Percentiles rank a stretch among this genome's conserved stretches.
phyloP scores from a whole-genome alignment of 352 stramenopile genomes.

The Stramenopiles sp. region DNA sequence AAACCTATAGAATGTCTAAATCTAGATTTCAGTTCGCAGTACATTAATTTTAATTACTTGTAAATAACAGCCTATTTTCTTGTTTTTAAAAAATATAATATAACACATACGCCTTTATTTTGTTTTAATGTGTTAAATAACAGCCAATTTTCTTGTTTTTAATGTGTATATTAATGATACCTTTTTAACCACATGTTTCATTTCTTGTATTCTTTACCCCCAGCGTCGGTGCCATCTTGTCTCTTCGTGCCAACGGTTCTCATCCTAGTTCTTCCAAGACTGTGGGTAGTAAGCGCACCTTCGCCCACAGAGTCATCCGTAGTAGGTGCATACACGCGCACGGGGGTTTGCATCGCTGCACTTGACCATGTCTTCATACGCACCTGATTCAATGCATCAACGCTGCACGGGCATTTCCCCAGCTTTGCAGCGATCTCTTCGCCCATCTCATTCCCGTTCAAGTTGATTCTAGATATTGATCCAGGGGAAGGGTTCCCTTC shows the following conservation, averaged over 20 bases:
- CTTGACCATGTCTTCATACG: background rate
- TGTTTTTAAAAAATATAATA: too few relatives aligned
- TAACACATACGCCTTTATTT: too few relatives aligned
- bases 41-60: too few relatives aligned
- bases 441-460: background rate
- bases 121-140: too few relatives aligned
- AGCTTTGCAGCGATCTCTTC: background rate
- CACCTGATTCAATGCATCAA: background rate
- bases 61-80: too few relatives aligned
- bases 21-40: too few relatives aligned
- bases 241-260: background rate
- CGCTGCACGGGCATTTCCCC: background rate
- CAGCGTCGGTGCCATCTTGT: too few relatives aligned
- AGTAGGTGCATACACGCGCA: background rate
- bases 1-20: too few relatives aligned
- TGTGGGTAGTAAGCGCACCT: background rate
- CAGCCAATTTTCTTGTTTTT: too few relatives aligned
- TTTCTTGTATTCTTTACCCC: background rate
- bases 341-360: background rate
- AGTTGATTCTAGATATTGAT: too few relatives aligned
- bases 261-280: constrained; percentile 4
- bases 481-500: too few relatives aligned
- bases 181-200: background rate
- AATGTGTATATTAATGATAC: too few relatives aligned
- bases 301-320: background rate